Evolutionary conservation across 306 rosid genomes (phyloP).

Genomic region (Vigna reflexopilosa): DNA sequence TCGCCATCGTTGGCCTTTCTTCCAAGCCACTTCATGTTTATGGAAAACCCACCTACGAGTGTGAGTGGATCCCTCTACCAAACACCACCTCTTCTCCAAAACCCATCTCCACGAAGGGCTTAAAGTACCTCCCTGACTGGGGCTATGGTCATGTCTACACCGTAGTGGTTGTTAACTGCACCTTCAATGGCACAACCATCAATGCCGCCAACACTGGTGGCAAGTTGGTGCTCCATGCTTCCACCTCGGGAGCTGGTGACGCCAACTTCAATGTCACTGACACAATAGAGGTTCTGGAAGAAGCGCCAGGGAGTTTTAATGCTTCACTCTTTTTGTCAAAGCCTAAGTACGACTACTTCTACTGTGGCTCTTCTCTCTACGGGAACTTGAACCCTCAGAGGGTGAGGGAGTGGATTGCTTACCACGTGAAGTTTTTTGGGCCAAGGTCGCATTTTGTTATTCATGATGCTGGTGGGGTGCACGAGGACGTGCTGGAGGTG

Average conservation of each 20-base stretch:
- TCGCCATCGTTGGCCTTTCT: slow-evolving; percentile 74
- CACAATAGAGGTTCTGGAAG: slow-evolving; percentile 59
- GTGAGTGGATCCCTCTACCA: slow-evolving; percentile 61
- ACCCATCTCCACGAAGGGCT: slow-evolving; percentile 52
- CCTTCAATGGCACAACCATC: slow-evolving; percentile 55
- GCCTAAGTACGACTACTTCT: slow-evolving; percentile 73
- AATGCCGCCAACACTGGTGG: slow-evolving; percentile 80
- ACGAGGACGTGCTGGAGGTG: slow-evolving; percentile 71
- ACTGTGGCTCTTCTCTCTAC: slow-evolving; percentile 79
- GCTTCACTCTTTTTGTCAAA: slow-evolving; percentile 49
- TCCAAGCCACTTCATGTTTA: slow-evolving; percentile 87
- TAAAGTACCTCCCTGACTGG: slow-evolving; percentile 87
- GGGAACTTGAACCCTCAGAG: slow-evolving; percentile 84
- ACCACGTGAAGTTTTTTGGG: slow-evolving; percentile 80
- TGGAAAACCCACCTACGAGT: slow-evolving; percentile 63
- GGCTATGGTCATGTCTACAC: slow-evolving; percentile 90
- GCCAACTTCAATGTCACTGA: slow-evolving; percentile 63
- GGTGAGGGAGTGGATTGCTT: slow-evolving; percentile 90
- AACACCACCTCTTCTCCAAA: neutral
- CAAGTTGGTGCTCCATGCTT: slow-evolving; percentile 59
- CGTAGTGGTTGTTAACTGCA: slow-evolving; percentile 80
- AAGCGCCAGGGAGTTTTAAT: slow-evolving; percentile 53
- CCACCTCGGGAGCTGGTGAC: slow-evolving; percentile 80
- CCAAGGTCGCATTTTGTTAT: slow-evolving; percentile 79
- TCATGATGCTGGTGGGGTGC: slow-evolving; percentile 91